A percentile compares a stretch with the other conserved stretches of the same genome.
phyloP scores from a whole-genome alignment of 257 asterid genomes.

The Eucommia ulmoides region DNA sequence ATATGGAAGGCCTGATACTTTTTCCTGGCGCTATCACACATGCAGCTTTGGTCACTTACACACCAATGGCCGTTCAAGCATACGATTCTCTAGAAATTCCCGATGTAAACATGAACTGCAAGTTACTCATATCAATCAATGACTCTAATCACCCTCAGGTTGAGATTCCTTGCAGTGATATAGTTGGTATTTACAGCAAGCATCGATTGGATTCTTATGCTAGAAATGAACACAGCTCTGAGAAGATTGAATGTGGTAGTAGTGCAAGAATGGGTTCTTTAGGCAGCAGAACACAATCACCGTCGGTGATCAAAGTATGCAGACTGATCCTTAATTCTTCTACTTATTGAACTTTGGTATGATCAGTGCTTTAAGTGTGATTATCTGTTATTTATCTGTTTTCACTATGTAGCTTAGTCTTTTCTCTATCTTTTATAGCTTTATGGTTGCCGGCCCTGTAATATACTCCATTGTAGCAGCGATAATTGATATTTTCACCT shows the following conservation, averaged over 20 bases:
- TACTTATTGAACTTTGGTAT: background rate
- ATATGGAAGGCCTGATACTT: slow-evolving; percentile 50
- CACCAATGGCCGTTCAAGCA: slow-evolving; percentile 11
- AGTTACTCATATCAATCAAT: slow-evolving; percentile 35
- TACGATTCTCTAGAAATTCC: slow-evolving; percentile 11
- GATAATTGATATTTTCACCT: background rate
- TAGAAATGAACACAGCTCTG: slow-evolving; percentile 18
- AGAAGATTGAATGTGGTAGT: slow-evolving; percentile 14
- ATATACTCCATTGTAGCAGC: background rate
- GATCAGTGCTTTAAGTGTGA: background rate
- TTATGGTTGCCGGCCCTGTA: background rate
- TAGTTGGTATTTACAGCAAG: slow-evolving; percentile 25
- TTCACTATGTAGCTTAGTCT: too few relatives aligned
- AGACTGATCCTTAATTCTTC: slow-evolving; percentile 7
- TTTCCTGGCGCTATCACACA: slow-evolving; percentile 54
- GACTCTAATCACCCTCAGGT: slow-evolving; percentile 43
- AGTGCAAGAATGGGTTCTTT: slow-evolving; percentile 14
- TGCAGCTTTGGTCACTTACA: slow-evolving; percentile 42
- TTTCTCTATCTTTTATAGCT: background rate
- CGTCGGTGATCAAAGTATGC: slow-evolving; percentile 22
- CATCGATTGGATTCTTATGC: slow-evolving; percentile 23
- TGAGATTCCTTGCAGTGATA: slow-evolving; percentile 54
- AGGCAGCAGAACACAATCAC: slow-evolving; percentile 17
- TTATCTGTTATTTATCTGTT: too few relatives aligned
- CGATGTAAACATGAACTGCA: slow-evolving; percentile 32